Percentiles rank a stretch among this genome's conserved stretches.
Conservation (phyloP, 23 red algal species). For the Gracilaria vermiculophylla region DNA sequence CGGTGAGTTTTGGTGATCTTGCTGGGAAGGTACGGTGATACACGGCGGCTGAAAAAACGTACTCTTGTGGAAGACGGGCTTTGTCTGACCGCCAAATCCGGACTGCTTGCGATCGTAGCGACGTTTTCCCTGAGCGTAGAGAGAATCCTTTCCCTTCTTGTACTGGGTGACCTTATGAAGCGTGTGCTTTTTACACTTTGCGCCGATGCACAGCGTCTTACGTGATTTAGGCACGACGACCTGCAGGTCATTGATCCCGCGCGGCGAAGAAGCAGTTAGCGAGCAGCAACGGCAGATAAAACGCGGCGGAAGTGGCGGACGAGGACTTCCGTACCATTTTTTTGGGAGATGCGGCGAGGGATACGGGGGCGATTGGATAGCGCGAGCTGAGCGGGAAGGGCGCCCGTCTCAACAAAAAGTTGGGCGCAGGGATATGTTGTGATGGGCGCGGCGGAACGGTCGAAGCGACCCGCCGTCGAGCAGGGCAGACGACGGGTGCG, state of each 20-base stretch:
- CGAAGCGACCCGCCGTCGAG: background rate
- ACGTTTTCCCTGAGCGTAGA: conserved; percentile 95
- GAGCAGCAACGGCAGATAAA: no score
- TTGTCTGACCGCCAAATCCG: conserved; percentile 98
- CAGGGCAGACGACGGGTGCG: background rate
- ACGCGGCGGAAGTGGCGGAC: no score
- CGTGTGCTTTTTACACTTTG: conserved; percentile 89
- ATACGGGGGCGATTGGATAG: background rate
- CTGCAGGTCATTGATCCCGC: conserved; percentile 1
- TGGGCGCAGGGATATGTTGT: no score
- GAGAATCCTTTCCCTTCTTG: conserved; percentile 94
- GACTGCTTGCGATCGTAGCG: conserved; percentile 97
- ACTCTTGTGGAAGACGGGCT: conserved; percentile 99
- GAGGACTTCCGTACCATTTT: no score
- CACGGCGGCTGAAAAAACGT: background rate
- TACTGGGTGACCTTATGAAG: conserved; percentile 99
- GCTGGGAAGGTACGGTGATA: no score
- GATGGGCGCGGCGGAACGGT: no score
- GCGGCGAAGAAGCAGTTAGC: background rate
- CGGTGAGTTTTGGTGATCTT: no score
- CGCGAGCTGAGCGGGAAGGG: no score
- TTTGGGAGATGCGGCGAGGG: no score
- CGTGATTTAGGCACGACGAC: conserved; percentile 95
- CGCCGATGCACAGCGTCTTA: conserved; percentile 86
- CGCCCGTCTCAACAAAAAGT: no score